Percentiles rank a stretch among this genome's conserved stretches.
phyloP scores from a whole-genome alignment of 2,329 filamentous ascomycete genomes.

The Paecilomyces formosus region DNA sequence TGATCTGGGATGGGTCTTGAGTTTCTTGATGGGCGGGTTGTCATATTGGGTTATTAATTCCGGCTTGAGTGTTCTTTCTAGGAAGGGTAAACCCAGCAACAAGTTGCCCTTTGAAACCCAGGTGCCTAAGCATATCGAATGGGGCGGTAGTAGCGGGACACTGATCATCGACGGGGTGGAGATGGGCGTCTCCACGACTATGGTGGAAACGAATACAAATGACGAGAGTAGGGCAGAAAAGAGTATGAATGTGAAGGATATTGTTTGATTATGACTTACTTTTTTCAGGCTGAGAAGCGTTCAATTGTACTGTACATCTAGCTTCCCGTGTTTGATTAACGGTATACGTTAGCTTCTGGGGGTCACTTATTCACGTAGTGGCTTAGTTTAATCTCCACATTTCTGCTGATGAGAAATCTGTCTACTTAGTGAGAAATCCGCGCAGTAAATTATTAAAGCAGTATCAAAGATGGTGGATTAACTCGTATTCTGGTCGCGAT shows the following conservation, averaged over 20 bases:
- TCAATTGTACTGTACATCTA: background rate
- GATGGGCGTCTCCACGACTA: background rate
- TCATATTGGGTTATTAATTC: slow-evolving; percentile 10
- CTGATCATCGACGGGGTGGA: slow-evolving; percentile 4
- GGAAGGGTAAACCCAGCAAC: background rate
- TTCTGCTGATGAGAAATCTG: too few relatives aligned
- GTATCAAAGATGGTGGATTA: too few relatives aligned
- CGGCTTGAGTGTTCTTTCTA: slow-evolving; percentile 2
- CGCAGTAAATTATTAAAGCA: too few relatives aligned
- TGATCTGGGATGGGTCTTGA: slow-evolving; percentile 15
- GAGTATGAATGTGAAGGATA: background rate
- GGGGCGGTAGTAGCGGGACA: slow-evolving; percentile 1
- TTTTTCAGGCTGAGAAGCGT: background rate
- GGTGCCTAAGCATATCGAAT: slow-evolving; percentile 3
- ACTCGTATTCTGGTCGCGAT: background rate
- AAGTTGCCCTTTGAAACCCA: slow-evolving; percentile 1
- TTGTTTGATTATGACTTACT: background rate
- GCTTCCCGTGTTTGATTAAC: background rate
- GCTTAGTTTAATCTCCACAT: too few relatives aligned
- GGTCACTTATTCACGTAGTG: too few relatives aligned
- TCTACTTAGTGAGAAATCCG: too few relatives aligned
- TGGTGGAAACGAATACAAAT: background rate
- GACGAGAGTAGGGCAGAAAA: background rate
- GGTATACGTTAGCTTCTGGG: too few relatives aligned
- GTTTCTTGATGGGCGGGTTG: slow-evolving; percentile 12